These are phyloP conservation scores for Aspergillus sp. DNA, from an alignment of 2,329 filamentous ascomycete genomes.

Conservation along the genomic window DNA sequence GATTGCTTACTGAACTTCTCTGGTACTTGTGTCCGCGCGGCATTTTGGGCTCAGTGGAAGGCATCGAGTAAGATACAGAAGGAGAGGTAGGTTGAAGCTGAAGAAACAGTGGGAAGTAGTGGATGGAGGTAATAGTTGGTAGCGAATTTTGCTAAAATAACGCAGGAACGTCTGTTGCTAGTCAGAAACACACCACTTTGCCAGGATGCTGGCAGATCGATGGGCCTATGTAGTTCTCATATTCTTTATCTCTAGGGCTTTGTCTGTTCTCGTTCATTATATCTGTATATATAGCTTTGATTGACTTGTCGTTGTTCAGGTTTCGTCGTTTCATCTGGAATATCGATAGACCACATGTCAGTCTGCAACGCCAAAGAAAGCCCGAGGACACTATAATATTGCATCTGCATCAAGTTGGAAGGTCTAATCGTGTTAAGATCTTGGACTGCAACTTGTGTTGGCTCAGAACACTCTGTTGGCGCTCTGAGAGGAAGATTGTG, in stretches of 20 bases:
- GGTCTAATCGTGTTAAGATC: neutral
- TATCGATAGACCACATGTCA: neutral
- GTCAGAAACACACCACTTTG: neutral
- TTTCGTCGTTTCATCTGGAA: neutral
- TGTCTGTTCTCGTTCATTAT: neutral
- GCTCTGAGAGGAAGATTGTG: neutral
- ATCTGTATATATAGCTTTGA: neutral
- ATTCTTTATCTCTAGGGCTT: neutral
- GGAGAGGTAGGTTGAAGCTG: constrained; percentile 2
- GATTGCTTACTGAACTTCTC: constrained; percentile 9
- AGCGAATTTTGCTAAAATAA: constrained; percentile 1
- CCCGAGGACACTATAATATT: neutral
- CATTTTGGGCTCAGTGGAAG: neutral
- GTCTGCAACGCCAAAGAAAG: neutral
- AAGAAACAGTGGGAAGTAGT: neutral
- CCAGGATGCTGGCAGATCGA: neutral
- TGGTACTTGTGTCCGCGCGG: constrained; percentile 8
- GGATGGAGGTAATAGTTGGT: neutral
- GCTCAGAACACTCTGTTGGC: neutral
- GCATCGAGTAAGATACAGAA: neutral
- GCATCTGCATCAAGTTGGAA: neutral
- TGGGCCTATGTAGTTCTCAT: neutral
- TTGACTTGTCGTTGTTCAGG: neutral
- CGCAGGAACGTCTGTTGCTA: constrained; percentile 11
- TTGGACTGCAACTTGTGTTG: neutral